Base-by-base conservation (phyloP, 495 filamentous ascomycete species). In the Apiosordaria backusii region DNA sequence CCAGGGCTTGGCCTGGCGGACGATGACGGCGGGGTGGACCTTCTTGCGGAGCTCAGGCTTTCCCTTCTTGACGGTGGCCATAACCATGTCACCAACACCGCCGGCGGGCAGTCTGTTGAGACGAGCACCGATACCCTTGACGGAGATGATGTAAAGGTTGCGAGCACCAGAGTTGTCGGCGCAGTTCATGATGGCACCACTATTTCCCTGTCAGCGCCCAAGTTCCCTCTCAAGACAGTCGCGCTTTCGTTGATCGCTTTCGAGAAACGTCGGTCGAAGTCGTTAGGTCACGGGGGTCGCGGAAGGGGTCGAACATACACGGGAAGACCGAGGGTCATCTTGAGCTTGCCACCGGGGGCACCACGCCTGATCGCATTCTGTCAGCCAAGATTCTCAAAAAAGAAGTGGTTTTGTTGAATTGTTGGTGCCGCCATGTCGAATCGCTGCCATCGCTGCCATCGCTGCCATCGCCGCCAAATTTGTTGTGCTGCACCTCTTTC, bases 271-370 rank as follows among this genome's bases (percentile, higher is more conserved):
- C 61, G 65, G 23, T 67, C 55, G 73, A 16, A 52, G 52, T 71
- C 58, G 69, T 60, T 6, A 10, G 50, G 57, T 60, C 29, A 58
- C 27, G 50, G 57, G 29, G 7, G 15, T 24, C 23, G 35, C 63
- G 55, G 24, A 62, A 23, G 61, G 69, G 57, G 63, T 74, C 64
- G 68, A 64, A 92, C 93, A 82, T 94, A 97, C 94, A 93, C 90
- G 81, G 95, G 95, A 76, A 99, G 92, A 97, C 91, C 95, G 82
- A 99, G 92, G 80, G 95, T 97, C 95, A 99, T 99, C 90, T 97
- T 99, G 71, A 99, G 89, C 90, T 99, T 99, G 90, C 96, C 96
- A 86, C 95, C 96, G 73, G 93, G 88, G 86, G 91, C 90, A 90
- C 90, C 90, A 86, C 91, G 91, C 77, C 93, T 86, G 65, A 67